A percentile compares a stretch with the other conserved stretches of the same genome.
Conservation (phyloP, 768 basidiomycete genomes). For the Paxillus ammoniavirescens region DNA sequence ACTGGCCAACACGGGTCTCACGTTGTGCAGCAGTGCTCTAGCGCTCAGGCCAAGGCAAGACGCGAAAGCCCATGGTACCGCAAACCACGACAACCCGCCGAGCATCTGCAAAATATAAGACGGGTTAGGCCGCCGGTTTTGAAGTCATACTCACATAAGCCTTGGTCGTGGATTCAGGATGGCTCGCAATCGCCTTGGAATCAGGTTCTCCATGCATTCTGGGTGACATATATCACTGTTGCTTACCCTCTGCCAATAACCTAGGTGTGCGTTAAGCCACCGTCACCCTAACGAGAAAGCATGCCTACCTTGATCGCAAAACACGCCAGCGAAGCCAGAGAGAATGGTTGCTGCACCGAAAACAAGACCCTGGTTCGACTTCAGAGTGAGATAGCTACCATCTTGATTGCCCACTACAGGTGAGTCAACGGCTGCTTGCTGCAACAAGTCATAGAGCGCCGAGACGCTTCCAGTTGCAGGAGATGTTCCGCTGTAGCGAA, state of each 20-base stretch:
- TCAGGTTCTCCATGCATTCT: background rate
- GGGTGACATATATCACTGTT: background rate
- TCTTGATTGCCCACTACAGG: conserved; percentile 50
- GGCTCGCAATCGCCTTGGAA: conserved; percentile 47
- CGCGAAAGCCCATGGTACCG: conserved; percentile 51
- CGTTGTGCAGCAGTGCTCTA: conserved; percentile 33
- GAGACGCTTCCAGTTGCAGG: conserved; percentile 38
- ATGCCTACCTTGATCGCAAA: conserved; percentile 47
- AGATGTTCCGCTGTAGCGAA: conserved; percentile 32
- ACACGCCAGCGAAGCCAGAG: conserved; percentile 46
- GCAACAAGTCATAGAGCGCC: conserved; percentile 46
- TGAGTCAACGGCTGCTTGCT: conserved; percentile 40
- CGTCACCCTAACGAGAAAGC: background rate
- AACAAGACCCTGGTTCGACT: conserved; percentile 45
- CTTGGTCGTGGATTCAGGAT: conserved; percentile 48
- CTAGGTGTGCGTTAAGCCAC: conserved; percentile 18
- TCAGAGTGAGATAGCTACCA: conserved; percentile 58
- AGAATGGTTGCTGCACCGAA: conserved; percentile 39
- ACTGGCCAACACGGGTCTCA: conserved; percentile 5
- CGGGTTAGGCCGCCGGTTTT: background rate
- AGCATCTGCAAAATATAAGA: conserved; percentile 38
- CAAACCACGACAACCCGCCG: conserved; percentile 58
- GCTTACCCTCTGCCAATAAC: conserved; percentile 52
- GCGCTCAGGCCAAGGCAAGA: conserved; percentile 47
- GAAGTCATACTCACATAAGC: conserved; percentile 39